Conservation (phyloP, 257 asterid species). For the Solanum stenotomum region DNA sequence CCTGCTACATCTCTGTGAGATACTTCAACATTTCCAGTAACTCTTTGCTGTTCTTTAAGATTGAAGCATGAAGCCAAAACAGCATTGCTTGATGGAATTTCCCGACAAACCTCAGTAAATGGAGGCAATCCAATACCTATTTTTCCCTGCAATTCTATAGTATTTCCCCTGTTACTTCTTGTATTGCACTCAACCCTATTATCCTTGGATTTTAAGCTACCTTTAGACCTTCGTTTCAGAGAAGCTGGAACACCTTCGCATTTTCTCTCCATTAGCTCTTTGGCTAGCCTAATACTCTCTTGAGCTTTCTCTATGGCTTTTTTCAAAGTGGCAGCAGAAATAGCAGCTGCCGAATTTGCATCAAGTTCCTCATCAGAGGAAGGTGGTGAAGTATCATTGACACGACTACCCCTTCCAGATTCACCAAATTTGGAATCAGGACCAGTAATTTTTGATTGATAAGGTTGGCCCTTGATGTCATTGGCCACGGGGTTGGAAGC, state of each 20-base stretch:
- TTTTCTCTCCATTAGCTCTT: slow-evolving; percentile 71
- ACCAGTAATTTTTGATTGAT: slow-evolving; percentile 15
- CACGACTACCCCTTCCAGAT: slow-evolving; percentile 16
- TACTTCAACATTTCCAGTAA: slow-evolving; percentile 22
- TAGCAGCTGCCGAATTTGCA: slow-evolving; percentile 71
- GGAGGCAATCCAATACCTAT: slow-evolving; percentile 14
- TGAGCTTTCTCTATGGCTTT: slow-evolving; percentile 85
- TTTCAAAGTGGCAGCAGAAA: slow-evolving; percentile 70
- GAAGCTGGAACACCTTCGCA: slow-evolving; percentile 28
- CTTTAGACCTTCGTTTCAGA: slow-evolving; percentile 23
- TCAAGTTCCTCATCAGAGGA: slow-evolving; percentile 68
- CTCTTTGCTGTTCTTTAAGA: slow-evolving; percentile 10
- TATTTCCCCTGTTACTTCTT: slow-evolving; percentile 14
- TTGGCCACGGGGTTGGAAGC: slow-evolving; percentile 22
- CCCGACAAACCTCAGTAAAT: slow-evolving; percentile 18
- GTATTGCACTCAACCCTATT: slow-evolving; percentile 21
- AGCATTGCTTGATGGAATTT: neutral
- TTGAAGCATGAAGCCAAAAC: slow-evolving; percentile 20
- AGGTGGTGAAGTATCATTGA: slow-evolving; percentile 26
- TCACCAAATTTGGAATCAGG: slow-evolving; percentile 31
- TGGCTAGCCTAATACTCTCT: slow-evolving; percentile 80
- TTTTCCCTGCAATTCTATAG: slow-evolving; percentile 17
- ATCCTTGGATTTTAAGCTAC: slow-evolving; percentile 23
- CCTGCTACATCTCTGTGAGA: slow-evolving; percentile 26
- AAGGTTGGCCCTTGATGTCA: slow-evolving; percentile 24